These are phyloP conservation scores for Rhynchosporium secalis DNA, from an alignment of 2,329 filamentous ascomycete species.

Conservation along the genomic window DNA sequence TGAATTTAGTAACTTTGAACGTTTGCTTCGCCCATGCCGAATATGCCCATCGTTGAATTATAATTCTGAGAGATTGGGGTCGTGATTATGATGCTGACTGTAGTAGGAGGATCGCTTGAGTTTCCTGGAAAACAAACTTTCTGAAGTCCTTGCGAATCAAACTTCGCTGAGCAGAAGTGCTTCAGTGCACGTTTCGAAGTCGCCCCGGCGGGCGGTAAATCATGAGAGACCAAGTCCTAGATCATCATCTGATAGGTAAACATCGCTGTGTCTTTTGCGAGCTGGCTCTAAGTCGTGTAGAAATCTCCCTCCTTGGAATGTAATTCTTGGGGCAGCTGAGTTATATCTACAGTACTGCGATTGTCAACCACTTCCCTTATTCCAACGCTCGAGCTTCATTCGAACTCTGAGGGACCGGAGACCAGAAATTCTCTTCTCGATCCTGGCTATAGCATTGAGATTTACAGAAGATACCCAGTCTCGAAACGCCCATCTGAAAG, in stretches of 20 bases:
- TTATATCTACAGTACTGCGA: slow-evolving; percentile 51
- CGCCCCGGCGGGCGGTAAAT: slow-evolving; percentile 15
- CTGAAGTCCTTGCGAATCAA: slow-evolving; percentile 35
- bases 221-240: slow-evolving; percentile 6
- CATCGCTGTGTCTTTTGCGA: neutral
- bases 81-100: neutral
- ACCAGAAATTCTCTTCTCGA: slow-evolving; percentile 40
- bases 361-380: slow-evolving; percentile 51
- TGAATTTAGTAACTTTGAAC: too few species aligned
- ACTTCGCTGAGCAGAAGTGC: slow-evolving; percentile 19
- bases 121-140: slow-evolving; percentile 34
- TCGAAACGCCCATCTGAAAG: slow-evolving; percentile 28
- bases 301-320: slow-evolving; percentile 43
- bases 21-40: too few species aligned
- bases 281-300: slow-evolving; percentile 18
- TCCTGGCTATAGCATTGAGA: slow-evolving; percentile 46
- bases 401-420: slow-evolving; percentile 43
- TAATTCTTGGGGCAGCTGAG: slow-evolving; percentile 43
- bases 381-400: slow-evolving; percentile 45
- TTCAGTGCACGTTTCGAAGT: slow-evolving; percentile 19
- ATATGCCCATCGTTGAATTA: too few species aligned
- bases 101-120: slow-evolving; percentile 36
- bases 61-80: too few species aligned
- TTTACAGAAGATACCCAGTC: slow-evolving; percentile 42
- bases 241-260: slow-evolving; percentile 25